Conservation (phyloP, 225 moss, liverwort and hornwort genomes). For the Pleurozium schreberi region DNA sequence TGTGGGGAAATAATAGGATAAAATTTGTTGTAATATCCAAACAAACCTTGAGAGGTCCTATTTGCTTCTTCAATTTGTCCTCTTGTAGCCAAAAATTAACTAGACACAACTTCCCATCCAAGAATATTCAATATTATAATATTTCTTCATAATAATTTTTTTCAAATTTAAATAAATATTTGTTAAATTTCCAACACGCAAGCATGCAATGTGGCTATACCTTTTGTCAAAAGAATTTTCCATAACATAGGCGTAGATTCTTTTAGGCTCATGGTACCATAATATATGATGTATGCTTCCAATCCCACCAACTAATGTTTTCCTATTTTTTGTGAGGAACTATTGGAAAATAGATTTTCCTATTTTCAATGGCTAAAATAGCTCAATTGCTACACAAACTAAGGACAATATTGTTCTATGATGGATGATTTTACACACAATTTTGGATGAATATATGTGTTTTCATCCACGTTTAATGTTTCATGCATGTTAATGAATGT, state of each 20-base stretch:
- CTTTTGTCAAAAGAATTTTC: too few relatives aligned
- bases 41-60: rapidly evolving
- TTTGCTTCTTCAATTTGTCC: background rate
- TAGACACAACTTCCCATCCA: background rate
- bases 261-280: too few relatives aligned
- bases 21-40: background rate
- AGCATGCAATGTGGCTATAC: too few relatives aligned
- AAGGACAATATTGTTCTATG: background rate
- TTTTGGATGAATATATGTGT: background rate
- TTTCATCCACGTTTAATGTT: background rate
- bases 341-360: background rate
- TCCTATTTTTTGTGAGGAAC: too few relatives aligned
- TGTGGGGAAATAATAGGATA: background rate
- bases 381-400: background rate
- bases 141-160: too few relatives aligned
- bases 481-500: background rate
- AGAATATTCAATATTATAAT: background rate
- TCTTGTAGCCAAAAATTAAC: background rate
- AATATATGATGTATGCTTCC: background rate
- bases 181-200: too few relatives aligned
- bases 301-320: background rate
- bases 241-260: too few relatives aligned
- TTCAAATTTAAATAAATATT: too few relatives aligned
- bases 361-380: background rate
- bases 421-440: background rate